Base-by-base conservation (phyloP, 1,139 yeast genomes). In the Suhomyces guaymorum region DNA sequence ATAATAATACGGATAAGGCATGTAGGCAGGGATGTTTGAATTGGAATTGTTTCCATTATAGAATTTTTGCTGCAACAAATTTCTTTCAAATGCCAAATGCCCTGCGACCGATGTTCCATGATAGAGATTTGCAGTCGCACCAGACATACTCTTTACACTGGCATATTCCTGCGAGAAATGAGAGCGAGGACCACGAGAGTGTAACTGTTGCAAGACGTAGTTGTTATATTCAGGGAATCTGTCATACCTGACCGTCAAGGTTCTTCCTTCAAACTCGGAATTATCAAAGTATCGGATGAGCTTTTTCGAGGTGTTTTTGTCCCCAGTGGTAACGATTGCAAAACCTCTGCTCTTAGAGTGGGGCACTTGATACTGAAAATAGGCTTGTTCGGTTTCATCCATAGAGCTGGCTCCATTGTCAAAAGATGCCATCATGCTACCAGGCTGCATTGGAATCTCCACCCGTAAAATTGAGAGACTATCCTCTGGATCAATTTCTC, bases 281-380 rank as follows among this genome's bases (percentile, higher is more conserved):
- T 75, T 73, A 49, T 82, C 73, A 49, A 80, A 75, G 38, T 54
- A 44, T 34, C 61, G 55, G 28, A 82, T 79, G 5, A 82, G 65
- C 34, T 59, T 59, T 17, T 66, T 68, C 9, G 85, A 79, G n/a
- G 73, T 74, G 17, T 61, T 64, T 30, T 60, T 61, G 34, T 72
- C 56, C 9, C 65, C 68, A 18, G 82, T 80, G 7, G 75, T 67
- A 1, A 80, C 85, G 22, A 82, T 75, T 1, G 87, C 89, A 60
- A 77, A 81, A 4, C 90, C 89, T 47, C 80, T 70, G 38, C 70
- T 59, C 41, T 51, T 38, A 53, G 42, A 22, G 11, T 24, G 33
- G n/a, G 20, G 12, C 5, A 32, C 25, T 11, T 28, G 28, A 3
- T 24, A 30, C 5, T 23, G 32, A 16, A 29, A 23, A 29, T 12